Conservation (phyloP, 768 basidiomycete species). For the Cubamyces sp. region DNA sequence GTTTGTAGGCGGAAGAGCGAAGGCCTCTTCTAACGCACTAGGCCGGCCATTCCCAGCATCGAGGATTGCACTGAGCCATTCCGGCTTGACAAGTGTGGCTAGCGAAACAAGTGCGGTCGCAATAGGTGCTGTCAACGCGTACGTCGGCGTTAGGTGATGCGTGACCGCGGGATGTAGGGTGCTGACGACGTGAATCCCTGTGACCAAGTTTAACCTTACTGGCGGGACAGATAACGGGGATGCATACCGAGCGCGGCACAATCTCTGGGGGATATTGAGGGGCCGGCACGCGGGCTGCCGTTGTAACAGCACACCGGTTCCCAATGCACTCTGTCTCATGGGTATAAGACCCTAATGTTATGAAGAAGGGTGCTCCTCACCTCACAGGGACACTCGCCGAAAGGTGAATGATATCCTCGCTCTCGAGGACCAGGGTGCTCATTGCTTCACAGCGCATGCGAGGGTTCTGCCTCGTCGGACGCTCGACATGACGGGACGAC, state of each 20-base stretch:
- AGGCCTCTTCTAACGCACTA: conserved; percentile 52
- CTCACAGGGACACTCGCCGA: conserved; percentile 45
- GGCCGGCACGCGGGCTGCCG: conserved; percentile 6
- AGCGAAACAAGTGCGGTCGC: conserved; percentile 64
- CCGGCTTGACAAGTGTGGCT: conserved; percentile 61
- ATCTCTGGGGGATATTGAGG: conserved; percentile 14
- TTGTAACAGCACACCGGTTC: conserved; percentile 31
- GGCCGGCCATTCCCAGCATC: conserved; percentile 47
- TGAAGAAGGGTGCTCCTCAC: conserved; percentile 43
- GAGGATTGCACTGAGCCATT: conserved; percentile 70
- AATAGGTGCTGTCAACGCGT: conserved; percentile 50
- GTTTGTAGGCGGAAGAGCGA: conserved; percentile 51
- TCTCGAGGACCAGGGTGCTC: conserved; percentile 47
- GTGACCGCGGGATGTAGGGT: conserved; percentile 53
- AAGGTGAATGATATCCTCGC: conserved; percentile 58
- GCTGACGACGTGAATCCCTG: conserved; percentile 62
- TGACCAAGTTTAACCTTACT: too few species aligned
- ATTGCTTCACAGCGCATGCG: conserved; percentile 46
- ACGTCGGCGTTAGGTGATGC: conserved; percentile 63
- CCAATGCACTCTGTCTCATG: conserved; percentile 33
- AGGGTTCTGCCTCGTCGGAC: conserved; percentile 5
- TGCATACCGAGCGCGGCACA: conserved; percentile 53
- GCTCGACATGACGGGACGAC: conserved; percentile 2
- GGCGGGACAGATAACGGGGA: too few species aligned
- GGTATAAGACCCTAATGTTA: neutral